A percentile compares a stretch with the other conserved stretches of the same genome.
phyloP scores from a whole-genome alignment of 208 protist species.

The Naegleria lovaniensis region DNA sequence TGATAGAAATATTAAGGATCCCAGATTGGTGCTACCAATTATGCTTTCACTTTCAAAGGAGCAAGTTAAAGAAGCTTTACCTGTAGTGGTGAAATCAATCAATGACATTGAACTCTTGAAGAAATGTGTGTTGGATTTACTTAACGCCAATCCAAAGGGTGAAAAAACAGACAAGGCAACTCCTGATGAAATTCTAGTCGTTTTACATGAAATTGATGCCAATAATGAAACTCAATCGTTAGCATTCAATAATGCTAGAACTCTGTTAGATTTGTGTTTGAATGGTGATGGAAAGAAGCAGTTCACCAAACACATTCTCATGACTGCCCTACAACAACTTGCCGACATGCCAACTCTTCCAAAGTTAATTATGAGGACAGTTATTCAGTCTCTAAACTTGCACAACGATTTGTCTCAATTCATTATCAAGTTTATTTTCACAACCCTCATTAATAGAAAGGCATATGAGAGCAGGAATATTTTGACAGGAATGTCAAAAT shows the following conservation, averaged over 20 bases:
- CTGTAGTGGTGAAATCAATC: not conserved
- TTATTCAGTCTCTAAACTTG: not conserved
- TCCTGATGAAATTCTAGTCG: not conserved
- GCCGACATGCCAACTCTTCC: not conserved
- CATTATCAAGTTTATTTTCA: not conserved
- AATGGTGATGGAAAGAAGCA: not conserved
- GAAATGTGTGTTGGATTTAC: not conserved
- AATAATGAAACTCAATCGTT: not conserved
- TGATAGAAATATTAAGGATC: not conserved
- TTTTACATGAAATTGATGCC: not conserved
- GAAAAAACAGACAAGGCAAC: not conserved
- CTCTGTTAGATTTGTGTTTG: not conserved
- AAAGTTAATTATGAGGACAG: not conserved
- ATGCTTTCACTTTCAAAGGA: not conserved
- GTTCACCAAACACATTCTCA: not conserved
- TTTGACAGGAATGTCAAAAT: not conserved
- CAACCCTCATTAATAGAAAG: not conserved
- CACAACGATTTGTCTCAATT: not conserved
- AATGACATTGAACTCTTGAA: not conserved
- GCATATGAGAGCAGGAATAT: not conserved
- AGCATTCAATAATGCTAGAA: not conserved
- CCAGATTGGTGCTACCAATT: not conserved
- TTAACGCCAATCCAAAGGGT: not conserved
- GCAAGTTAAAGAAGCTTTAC: not conserved
- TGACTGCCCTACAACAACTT: not conserved